These are phyloP conservation scores for Nannizziopsis barbatae DNA, from an alignment of 2,329 filamentous ascomycete species.

Conservation along the genomic window DNA sequence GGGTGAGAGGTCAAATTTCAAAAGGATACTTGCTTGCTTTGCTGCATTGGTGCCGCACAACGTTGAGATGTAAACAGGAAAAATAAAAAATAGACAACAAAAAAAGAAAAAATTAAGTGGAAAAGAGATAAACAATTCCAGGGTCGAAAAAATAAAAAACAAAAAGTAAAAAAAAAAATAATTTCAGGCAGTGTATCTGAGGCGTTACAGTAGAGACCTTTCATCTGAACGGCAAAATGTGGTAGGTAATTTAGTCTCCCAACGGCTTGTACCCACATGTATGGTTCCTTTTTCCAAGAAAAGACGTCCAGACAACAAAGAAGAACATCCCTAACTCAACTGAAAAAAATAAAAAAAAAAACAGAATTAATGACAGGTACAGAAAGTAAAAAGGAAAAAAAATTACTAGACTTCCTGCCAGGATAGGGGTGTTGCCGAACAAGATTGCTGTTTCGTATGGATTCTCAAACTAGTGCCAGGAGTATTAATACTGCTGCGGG, in stretches of 20 bases:
- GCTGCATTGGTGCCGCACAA: not conserved
- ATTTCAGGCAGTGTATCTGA: not conserved
- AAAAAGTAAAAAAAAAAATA: not conserved
- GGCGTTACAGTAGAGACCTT: not conserved
- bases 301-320: slow-evolving; percentile 7
- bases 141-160: not conserved
- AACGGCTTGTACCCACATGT: slow-evolving; percentile 8
- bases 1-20: not conserved
- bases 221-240: not conserved
- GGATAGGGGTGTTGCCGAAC: slow-evolving; percentile 9
- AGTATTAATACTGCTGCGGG: slow-evolving; percentile 7
- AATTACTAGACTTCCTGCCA: slow-evolving; percentile 5
- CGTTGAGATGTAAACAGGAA: not conserved
- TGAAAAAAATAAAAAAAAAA: slow-evolving; percentile 5
- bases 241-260: slow-evolving; percentile 4
- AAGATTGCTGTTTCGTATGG: slow-evolving; percentile 11
- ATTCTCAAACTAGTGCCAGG: slow-evolving; percentile 2
- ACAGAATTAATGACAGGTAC: slow-evolving; percentile 9
- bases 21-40: not conserved
- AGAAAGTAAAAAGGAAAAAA: slow-evolving; percentile 1
- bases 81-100: not conserved
- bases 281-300: not conserved
- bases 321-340: slow-evolving; percentile 8
- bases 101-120: not conserved
- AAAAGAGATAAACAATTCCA: not conserved